These are phyloP conservation scores for Nakaseomyces uthaithaninus DNA, from an alignment of 1,139 yeast genomes.

Conservation along the genomic window DNA sequence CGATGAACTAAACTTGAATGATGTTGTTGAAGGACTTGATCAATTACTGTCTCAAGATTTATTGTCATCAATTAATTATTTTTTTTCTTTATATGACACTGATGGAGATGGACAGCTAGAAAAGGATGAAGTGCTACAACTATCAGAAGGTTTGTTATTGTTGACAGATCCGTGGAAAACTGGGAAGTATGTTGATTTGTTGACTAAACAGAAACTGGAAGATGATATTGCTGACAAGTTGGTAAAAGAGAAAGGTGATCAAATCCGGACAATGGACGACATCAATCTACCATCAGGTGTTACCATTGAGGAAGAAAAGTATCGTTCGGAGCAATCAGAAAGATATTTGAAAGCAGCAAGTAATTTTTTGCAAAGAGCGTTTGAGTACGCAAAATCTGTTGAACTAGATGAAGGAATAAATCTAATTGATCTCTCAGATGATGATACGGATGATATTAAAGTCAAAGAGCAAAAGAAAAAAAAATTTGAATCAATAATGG, in stretches of 20 bases:
- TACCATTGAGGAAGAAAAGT: conserved; percentile 51
- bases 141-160: conserved; percentile 79
- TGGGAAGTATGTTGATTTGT: conserved; percentile 49
- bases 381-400: conserved; percentile 80
- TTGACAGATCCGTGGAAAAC: conserved; percentile 80
- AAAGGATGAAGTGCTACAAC: conserved; percentile 69
- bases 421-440: conserved; percentile 37
- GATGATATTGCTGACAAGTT: conserved; percentile 57
- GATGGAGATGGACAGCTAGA: conserved; percentile 56
- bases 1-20: conserved; percentile 56
- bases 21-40: conserved; percentile 67
- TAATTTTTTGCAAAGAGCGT: conserved; percentile 75
- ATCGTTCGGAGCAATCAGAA: conserved; percentile 65
- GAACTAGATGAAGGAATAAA: conserved; percentile 38
- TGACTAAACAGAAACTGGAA: conserved; percentile 56
- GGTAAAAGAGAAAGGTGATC: conserved; percentile 30
- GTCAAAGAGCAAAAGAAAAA: conserved; percentile 30
- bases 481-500: conserved; percentile 39
- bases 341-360: conserved; percentile 84
- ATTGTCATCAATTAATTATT: conserved; percentile 70
- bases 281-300: conserved; percentile 51
- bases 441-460: conserved; percentile 24
- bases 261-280: conserved; percentile 30
- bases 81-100: conserved; percentile 65
- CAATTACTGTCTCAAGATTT: conserved; percentile 62